Evolutionary conservation across 768 basidiomycete species (phyloP).

Genomic region (Antrodiella citrinella): DNA sequence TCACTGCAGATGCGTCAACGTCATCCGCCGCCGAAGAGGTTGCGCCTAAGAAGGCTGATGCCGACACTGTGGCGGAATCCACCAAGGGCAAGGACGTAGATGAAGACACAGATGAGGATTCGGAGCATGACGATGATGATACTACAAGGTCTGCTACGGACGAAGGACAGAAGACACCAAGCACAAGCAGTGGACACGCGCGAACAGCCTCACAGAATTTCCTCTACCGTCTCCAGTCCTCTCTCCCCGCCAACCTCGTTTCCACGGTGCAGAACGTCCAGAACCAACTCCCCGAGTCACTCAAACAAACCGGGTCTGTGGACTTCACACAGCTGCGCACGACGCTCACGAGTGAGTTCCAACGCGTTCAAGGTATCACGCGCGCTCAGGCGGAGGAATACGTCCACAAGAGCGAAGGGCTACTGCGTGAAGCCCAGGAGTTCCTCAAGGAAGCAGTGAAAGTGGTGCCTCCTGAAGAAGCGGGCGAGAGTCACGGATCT

Average conservation of each 20-base stretch:
- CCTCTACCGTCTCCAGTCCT: slow-evolving; percentile 64
- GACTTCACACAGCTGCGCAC: slow-evolving; percentile 64
- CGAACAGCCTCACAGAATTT: slow-evolving; percentile 30
- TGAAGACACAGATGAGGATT: slow-evolving; percentile 1
- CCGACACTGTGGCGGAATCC: slow-evolving; percentile 7
- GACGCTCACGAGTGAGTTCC: slow-evolving; percentile 56
- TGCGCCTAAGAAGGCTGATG: slow-evolving; percentile 1
- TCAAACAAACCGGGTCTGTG: slow-evolving; percentile 35
- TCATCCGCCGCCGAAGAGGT: neutral
- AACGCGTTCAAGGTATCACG: slow-evolving; percentile 68
- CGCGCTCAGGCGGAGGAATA: slow-evolving; percentile 80
- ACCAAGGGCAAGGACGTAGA: neutral
- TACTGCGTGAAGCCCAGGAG: slow-evolving; percentile 44
- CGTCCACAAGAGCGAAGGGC: slow-evolving; percentile 65
- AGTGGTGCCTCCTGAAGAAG: slow-evolving; percentile 76
- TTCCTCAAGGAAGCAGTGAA: slow-evolving; percentile 79
- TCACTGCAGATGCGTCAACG: slow-evolving; percentile 32
- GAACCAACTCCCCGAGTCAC: slow-evolving; percentile 50
- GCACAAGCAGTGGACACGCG: slow-evolving; percentile 1
- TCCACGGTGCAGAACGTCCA: slow-evolving; percentile 62
- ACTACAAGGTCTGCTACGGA: neutral
- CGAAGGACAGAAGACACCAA: neutral
- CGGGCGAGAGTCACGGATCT: slow-evolving; percentile 4
- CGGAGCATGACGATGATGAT: neutral
- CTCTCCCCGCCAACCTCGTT: slow-evolving; percentile 68